Evolutionary conservation across 176 grass and related monocot species (phyloP).

Genomic region (Stipa capillata): DNA sequence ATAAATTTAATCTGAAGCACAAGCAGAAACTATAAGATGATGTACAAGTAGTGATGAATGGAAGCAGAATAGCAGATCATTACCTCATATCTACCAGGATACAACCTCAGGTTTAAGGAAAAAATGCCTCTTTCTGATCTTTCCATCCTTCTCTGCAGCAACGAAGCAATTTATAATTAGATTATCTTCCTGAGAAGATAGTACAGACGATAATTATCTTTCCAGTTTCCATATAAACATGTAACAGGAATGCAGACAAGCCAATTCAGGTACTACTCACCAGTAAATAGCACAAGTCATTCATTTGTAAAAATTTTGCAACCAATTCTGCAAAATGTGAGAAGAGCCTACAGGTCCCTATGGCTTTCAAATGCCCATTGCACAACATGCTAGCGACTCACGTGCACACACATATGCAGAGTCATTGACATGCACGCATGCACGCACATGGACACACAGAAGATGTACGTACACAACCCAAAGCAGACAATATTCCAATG

Average conservation of each 20-base stretch:
- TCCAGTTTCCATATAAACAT: background rate
- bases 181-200: background rate
- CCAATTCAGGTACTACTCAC: background rate
- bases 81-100: conserved; percentile 90
- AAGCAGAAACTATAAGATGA: background rate
- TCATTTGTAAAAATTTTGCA: background rate
- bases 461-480: too few relatives aligned
- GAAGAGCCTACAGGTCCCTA: too few relatives aligned
- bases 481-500: too few relatives aligned
- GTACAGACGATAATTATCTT: background rate
- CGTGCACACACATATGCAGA: background rate
- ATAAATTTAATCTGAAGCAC: too few relatives aligned
- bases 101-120: conserved; percentile 66
- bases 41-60: background rate
- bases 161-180: conserved; percentile 1
- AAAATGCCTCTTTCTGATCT: too few relatives aligned
- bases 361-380: too few relatives aligned
- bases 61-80: background rate
- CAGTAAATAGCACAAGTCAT: background rate
- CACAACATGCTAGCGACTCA: background rate
- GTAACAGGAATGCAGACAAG: background rate
- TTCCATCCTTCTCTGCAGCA: conserved; percentile 58
- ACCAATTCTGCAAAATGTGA: too few relatives aligned
- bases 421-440: background rate
- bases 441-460: background rate